Conservation (phyloP, 176 grass and related monocot species). For the Ensete ventricosum region DNA sequence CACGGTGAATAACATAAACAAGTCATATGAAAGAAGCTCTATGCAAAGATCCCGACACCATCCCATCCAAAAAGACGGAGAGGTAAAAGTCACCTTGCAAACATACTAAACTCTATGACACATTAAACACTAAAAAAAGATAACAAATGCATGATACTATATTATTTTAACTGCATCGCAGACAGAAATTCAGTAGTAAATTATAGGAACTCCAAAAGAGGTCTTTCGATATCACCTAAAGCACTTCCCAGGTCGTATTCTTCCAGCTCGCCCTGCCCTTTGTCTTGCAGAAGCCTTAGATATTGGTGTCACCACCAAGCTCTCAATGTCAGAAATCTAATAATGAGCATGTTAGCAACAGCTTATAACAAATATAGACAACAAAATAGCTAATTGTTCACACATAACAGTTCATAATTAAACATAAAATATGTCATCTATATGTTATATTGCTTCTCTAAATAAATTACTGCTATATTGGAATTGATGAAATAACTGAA, state of each 20-base stretch:
- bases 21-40: too few species aligned
- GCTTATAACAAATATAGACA: conserved; percentile 5
- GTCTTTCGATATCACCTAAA: conserved; percentile 44
- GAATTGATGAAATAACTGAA: not conserved
- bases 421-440: not conserved
- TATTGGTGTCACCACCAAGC: conserved; percentile 82
- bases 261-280: conserved; percentile 89
- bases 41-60: too few species aligned
- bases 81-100: too few species aligned
- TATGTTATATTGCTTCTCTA: too few species aligned
- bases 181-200: too few species aligned
- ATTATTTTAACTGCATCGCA: too few species aligned
- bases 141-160: too few species aligned
- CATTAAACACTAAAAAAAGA: too few species aligned
- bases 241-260: conserved; percentile 88
- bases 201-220: not conserved
- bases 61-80: too few species aligned
- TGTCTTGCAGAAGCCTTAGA: conserved; percentile 95
- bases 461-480: not conserved
- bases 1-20: too few species aligned
- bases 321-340: conserved; percentile 87
- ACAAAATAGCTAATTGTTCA: conserved; percentile 8
- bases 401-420: not conserved
- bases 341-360: conserved; percentile 7
- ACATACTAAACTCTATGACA: too few species aligned